Base-by-base conservation (phyloP, 441 rosid species). In the Eruca vesicaria region DNA sequence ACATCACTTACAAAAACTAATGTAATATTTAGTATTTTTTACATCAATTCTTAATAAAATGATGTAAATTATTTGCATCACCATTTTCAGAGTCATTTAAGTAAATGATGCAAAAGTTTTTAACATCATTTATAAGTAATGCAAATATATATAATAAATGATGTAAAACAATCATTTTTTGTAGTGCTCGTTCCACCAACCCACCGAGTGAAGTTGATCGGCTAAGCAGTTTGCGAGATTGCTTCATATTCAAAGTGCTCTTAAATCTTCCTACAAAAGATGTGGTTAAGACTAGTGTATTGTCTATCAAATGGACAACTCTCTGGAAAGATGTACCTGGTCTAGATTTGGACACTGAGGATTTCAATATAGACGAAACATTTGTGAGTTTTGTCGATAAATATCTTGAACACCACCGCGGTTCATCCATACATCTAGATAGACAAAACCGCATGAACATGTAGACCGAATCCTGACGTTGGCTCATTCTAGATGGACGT, bases 241-340 rank as follows among this genome's bases (percentile, higher is more conserved):
- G 6, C 2, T 62, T 76, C 19, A 6, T 76, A 38, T 63, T 15
- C 48, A 29, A 41, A 18, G 29, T 69, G 2, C 58, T 76, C 11
- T 38, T 63, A 45, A 12, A 36, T 9, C 59, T 69, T 14, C 38
- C 69, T 3, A 69, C 69, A 3, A 76, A 38, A 3, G 63, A 63
- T 6, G 75, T 69, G 6, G 74, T 76, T 28, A 63, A 29, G 48
- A 62, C n/a, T 14, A 33, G 79, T 26, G 19, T 28, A 1, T 69
- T 75, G 53, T 68, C 79, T 10, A 68, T 1, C 6, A 75, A 58
- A 50, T 75, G 79, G 79, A 62, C 3, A 35, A 18, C 53, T 19
- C 36, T 76, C 14, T 76, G 74, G 79, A 53, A 2, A 63, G 0
- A 14, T 3, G 48, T 69, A 52, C 69, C 79, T 36, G 57, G 32